These are phyloP conservation scores for Carex cristatella DNA, from an alignment of 176 grass and related monocot species.

Conservation along the genomic window DNA sequence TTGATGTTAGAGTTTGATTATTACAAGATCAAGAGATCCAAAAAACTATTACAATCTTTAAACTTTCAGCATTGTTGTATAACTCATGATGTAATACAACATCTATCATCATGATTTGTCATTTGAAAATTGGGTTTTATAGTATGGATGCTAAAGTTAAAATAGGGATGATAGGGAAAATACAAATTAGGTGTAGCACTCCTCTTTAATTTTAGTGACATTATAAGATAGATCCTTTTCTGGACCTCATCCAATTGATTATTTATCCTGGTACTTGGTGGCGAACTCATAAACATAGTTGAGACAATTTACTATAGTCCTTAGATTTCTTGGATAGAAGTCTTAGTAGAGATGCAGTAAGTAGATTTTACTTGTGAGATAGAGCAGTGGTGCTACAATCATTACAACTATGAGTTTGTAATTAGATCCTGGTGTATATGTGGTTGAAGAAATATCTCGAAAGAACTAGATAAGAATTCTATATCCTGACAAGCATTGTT, in stretches of 20 bases:
- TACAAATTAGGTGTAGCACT: neutral
- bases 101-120: neutral
- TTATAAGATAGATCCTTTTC: neutral
- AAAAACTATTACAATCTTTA: neutral
- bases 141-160: neutral
- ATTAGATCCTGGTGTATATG: neutral
- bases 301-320: neutral
- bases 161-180: neutral
- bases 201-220: neutral
- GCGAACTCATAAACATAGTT: neutral
- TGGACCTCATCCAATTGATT: neutral
- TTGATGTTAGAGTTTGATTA: neutral
- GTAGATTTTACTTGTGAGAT: neutral
- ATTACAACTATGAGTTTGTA: neutral
- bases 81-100: neutral
- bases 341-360: neutral
- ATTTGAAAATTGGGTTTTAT: neutral
- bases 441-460: neutral
- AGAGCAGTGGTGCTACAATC: neutral
- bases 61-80: neutral
- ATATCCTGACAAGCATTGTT: neutral
- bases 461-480: neutral
- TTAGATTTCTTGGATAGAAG: neutral
- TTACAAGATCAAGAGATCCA: neutral
- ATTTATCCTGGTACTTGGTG: slow-evolving; percentile 8